A percentile compares a stretch with the other conserved stretches of the same genome.
These are phyloP conservation scores for Ogataea polymorpha DNA, from an alignment of 805 yeast genomes.

Conservation along the genomic window DNA sequence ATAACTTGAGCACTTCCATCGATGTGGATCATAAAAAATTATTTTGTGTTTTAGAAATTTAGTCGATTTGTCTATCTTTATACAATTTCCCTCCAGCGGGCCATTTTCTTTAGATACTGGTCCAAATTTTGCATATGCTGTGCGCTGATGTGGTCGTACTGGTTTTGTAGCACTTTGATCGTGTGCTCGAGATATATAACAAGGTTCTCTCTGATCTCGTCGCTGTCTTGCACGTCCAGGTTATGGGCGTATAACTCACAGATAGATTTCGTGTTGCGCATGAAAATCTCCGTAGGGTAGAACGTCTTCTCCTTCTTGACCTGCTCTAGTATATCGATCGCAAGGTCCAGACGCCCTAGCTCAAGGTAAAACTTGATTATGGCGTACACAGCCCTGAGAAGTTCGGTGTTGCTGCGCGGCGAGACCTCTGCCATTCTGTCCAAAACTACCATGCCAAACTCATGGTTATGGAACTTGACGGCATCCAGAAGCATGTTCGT, in stretches of 20 bases:
- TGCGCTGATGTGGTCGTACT: not conserved
- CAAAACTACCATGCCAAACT: slow-evolving; percentile 13
- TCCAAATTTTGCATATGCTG: slow-evolving; percentile 1
- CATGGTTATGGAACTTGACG: slow-evolving; percentile 9
- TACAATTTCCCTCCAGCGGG: slow-evolving; percentile 9
- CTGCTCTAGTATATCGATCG: slow-evolving; percentile 14
- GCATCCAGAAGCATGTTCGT: slow-evolving; percentile 11
- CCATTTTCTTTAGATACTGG: not conserved
- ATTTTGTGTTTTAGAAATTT: not conserved
- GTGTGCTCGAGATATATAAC: not conserved
- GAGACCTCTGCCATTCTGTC: slow-evolving; percentile 5
- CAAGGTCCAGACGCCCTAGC: slow-evolving; percentile 12
- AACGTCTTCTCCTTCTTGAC: slow-evolving; percentile 15
- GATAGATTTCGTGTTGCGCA: slow-evolving; percentile 1
- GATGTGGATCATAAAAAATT: slow-evolving; percentile 3
- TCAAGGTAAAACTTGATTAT: slow-evolving; percentile 14
- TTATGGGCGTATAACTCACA: not conserved
- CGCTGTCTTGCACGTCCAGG: not conserved
- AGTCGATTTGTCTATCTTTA: slow-evolving; percentile 5
- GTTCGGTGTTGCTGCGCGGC: slow-evolving; percentile 15
- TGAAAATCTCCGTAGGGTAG: slow-evolving; percentile 11
- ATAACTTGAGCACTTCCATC: slow-evolving; percentile 7
- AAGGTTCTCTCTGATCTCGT: not conserved
- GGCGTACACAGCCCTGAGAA: slow-evolving; percentile 13
- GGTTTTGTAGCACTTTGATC: not conserved